phyloP scores from a whole-genome alignment of 2,329 filamentous ascomycete genomes.

The Exophiala lecanii-corni region DNA sequence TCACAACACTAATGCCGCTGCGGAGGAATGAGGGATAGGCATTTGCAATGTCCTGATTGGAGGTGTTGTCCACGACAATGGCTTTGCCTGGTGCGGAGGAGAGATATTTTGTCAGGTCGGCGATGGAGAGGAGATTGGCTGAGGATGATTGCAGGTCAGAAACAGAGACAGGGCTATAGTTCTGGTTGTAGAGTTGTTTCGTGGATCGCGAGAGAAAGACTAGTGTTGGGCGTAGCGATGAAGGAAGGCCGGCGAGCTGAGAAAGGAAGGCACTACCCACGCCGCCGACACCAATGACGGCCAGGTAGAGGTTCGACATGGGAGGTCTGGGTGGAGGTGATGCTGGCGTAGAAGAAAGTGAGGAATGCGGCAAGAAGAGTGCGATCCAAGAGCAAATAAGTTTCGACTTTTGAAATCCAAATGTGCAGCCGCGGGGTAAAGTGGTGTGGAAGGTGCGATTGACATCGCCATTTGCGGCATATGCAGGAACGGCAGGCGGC shows the following conservation, averaged over 20 bases:
- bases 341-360: no score
- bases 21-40: conserved; percentile 76
- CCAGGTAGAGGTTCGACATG: conserved; percentile 21
- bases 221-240: conserved; percentile 67
- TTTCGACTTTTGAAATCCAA: no score
- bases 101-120: conserved; percentile 73
- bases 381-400: no score
- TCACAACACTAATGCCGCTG: conserved; percentile 83
- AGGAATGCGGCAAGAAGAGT: no score
- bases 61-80: conserved; percentile 92
- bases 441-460: no score
- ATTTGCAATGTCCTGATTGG: conserved; percentile 77
- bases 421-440: no score
- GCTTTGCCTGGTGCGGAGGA: conserved; percentile 70
- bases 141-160: conserved; percentile 58
- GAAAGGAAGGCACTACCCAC: conserved; percentile 87
- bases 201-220: conserved; percentile 82
- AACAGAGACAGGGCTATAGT: conserved; percentile 56
- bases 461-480: no score
- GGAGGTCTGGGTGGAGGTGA: background rate
- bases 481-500: no score
- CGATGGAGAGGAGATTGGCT: conserved; percentile 60
- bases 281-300: conserved; percentile 70
- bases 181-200: conserved; percentile 67
- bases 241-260: conserved; percentile 69